Evolutionary conservation across 306 rosid species (phyloP).

Genomic region (Quillaja saponaria): DNA sequence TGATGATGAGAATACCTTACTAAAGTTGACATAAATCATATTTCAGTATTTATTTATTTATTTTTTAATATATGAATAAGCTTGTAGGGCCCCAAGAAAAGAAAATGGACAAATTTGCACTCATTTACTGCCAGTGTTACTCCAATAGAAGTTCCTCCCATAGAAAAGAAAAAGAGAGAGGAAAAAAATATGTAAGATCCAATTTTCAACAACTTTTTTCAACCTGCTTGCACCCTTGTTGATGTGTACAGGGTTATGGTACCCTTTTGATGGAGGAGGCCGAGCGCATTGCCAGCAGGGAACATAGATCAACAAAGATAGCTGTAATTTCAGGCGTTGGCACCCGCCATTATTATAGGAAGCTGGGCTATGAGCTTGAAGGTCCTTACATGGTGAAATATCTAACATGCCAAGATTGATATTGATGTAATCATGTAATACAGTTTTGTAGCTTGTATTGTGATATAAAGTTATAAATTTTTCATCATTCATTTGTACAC

Average conservation of each 20-base stretch:
- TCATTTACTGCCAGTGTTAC: background rate
- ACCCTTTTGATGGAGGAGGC: constrained; percentile 98
- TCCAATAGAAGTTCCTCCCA: background rate
- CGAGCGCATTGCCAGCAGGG: constrained; percentile 69
- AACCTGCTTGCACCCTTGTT: constrained; percentile 8
- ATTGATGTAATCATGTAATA: constrained; percentile 9
- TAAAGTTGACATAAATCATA: background rate
- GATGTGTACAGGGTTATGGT: constrained; percentile 74
- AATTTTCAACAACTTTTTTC: constrained; percentile 7
- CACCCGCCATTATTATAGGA: constrained; percentile 90
- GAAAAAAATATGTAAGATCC: too few species aligned
- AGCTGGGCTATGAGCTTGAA: constrained; percentile 89
- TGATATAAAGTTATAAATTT: constrained; percentile 18
- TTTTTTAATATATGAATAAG: background rate
- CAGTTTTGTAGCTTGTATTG: constrained; percentile 44
- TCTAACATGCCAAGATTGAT: constrained; percentile 37
- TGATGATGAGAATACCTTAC: background rate
- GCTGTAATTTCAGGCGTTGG: constrained; percentile 97
- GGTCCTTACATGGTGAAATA: constrained; percentile 98
- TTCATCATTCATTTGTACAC: constrained; percentile 13
- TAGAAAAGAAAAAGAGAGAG: too few species aligned
- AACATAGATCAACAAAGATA: constrained; percentile 79
- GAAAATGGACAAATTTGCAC: background rate
- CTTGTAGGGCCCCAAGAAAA: constrained; percentile 6
- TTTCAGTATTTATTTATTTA: too few species aligned